A percentile compares a stretch with the other conserved stretches of the same genome.
These are phyloP conservation scores for Simplicillium aogashimaense DNA, from an alignment of 2,329 filamentous ascomycete genomes.

Conservation along the genomic window DNA sequence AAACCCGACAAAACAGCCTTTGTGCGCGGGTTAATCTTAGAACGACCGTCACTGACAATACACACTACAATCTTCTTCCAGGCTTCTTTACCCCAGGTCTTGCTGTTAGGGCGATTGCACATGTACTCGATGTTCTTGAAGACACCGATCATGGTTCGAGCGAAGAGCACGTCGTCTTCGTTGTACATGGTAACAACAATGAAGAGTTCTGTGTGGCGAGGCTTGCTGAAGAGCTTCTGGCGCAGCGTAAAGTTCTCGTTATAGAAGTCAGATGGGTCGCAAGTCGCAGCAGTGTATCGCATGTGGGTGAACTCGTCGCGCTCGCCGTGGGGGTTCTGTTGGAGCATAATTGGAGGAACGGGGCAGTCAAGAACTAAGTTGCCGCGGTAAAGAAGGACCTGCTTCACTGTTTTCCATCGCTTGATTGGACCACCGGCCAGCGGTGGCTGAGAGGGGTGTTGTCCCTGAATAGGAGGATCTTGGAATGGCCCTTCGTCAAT, in stretches of 20 bases:
- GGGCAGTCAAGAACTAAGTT: slow-evolving; percentile 97
- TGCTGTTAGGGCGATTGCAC: slow-evolving; percentile 85
- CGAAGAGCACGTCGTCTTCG: slow-evolving; percentile 92
- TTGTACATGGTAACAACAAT: slow-evolving; percentile 99
- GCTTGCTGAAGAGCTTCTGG: slow-evolving; percentile 85
- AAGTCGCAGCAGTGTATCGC: slow-evolving; percentile 91
- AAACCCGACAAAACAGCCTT: slow-evolving; percentile 82
- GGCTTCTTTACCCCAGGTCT: slow-evolving; percentile 95
- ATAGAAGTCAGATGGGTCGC: slow-evolving; percentile 82
- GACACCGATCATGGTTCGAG: slow-evolving; percentile 89
- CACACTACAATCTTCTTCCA: slow-evolving; percentile 99
- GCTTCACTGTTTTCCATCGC: slow-evolving; percentile 97
- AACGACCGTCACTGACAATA: slow-evolving; percentile 91
- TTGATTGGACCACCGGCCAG: slow-evolving; percentile 48
- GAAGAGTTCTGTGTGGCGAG: slow-evolving; percentile 86
- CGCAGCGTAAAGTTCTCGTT: slow-evolving; percentile 84
- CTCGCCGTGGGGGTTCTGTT: slow-evolving; percentile 81
- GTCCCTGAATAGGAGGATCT: slow-evolving; percentile 25
- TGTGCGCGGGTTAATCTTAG: slow-evolving; percentile 90
- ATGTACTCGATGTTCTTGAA: slow-evolving; percentile 99
- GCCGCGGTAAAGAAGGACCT: slow-evolving; percentile 92
- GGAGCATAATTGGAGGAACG: slow-evolving; percentile 78
- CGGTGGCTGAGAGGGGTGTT: slow-evolving; percentile 32
- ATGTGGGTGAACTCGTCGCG: slow-evolving; percentile 87
- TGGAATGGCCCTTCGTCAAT: slow-evolving; percentile 35